These are phyloP conservation scores for Syncephalis plumigaleata DNA, from an alignment of 371 early-diverging fungal genomes.

Conservation along the genomic window DNA sequence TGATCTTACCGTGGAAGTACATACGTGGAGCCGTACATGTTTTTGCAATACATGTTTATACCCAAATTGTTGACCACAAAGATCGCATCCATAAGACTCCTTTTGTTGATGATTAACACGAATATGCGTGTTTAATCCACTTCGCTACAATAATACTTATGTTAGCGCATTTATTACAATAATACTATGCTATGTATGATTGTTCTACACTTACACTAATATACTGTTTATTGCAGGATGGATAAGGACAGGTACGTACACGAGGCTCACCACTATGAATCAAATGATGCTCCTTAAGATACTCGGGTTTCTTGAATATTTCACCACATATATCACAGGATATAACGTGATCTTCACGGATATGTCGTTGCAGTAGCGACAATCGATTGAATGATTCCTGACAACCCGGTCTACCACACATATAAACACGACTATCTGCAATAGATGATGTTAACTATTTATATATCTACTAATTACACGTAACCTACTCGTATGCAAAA, in stretches of 20 bases:
- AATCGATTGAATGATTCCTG: constrained; percentile 25
- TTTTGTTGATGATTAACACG: too few species aligned
- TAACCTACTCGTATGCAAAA: constrained; percentile 30
- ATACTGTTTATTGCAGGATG: constrained; percentile 23
- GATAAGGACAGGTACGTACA: constrained; percentile 17
- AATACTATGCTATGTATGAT: too few species aligned
- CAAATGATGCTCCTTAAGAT: constrained; percentile 20
- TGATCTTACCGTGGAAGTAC: not conserved
- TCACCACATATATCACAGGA: constrained; percentile 32
- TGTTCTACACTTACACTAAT: constrained; percentile 13
- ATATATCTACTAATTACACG: not conserved
- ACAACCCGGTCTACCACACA: constrained; percentile 28
- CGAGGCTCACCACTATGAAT: constrained; percentile 15
- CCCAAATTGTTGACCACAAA: not conserved
- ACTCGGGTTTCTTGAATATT: constrained; percentile 13
- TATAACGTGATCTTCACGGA: constrained; percentile 22
- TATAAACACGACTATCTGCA: not conserved
- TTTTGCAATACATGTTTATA: not conserved
- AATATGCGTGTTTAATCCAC: too few species aligned
- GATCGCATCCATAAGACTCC: too few species aligned
- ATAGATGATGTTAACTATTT: not conserved
- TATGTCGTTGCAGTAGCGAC: constrained; percentile 37
- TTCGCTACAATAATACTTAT: too few species aligned
- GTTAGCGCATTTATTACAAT: too few species aligned
- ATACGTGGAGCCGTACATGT: not conserved